Evolutionary conservation across 139 green algal genomes (phyloP), one percentile per base, ranked within the genome.

Genomic region (Medakamo hakoo): DNA sequence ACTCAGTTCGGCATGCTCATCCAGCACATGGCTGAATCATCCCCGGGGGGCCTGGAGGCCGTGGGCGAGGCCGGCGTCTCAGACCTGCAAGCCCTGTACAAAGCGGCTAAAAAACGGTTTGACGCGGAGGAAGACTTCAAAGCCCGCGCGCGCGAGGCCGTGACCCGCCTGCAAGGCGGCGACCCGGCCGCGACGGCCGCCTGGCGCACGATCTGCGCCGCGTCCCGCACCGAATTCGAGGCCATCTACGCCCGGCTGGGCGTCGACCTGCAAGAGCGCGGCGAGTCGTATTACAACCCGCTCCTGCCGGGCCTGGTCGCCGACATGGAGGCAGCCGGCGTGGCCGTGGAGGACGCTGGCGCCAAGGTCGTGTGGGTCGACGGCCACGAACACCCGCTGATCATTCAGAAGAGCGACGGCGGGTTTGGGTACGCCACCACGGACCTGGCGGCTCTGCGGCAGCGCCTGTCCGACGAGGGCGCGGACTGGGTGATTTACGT

Each of bases 1-100:
- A 99, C 92, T 0, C 92, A 98, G 82, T 99, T 99, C 72, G 93
- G 93, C 40, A 99, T 99, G 93, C 82, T 99, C 9, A 98, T 98
- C 32, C 68, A 89, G 74, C 81, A 90, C 75, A 88, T 94, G 61
- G 64, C 68, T 2, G 87, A 94, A 59, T 69, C 72, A 49, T 63
- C 77, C 32, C 65, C 69, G 2, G 83, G 69, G 20, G 86, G 83
- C 0, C 71, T 89, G 28, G 61, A 69, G 14, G 78, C 71, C 23
- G 65, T 65, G 2, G 84, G 73, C 4, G 76, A 84, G 5, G 78
- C 88, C 67, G 78, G 82, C 49, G 80, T 96, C 28, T 59, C 71
- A 4, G 86, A 95, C 70, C 76, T 95, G 63, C 70, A 80, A 57
- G 63, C 65, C 31, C 70, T 82, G 30, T 84, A 84, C 66, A 74